These are phyloP conservation scores for Lepidium aucheri DNA, from an alignment of 345 rosid species.

Conservation along the genomic window DNA sequence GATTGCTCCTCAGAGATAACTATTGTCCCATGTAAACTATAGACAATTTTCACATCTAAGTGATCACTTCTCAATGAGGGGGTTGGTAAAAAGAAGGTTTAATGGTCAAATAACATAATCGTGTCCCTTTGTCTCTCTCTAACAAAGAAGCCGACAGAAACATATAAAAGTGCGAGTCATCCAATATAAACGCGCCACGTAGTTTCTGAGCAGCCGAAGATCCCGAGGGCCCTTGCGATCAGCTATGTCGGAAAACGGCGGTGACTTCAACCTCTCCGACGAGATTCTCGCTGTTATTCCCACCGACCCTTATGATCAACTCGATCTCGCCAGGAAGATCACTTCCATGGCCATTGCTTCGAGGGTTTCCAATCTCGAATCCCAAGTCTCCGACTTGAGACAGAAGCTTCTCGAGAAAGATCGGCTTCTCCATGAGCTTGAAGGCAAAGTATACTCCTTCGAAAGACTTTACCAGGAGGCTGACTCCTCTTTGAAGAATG, in stretches of 20 bases:
- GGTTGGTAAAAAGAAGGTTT: slow-evolving; percentile 5
- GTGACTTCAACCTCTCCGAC: too few relatives aligned
- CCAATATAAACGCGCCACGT: slow-evolving; percentile 23
- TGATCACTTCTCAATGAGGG: neutral
- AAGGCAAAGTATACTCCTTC: slow-evolving; percentile 40
- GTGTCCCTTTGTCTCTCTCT: neutral
- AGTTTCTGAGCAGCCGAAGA: slow-evolving; percentile 4
- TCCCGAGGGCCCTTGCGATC: too few relatives aligned
- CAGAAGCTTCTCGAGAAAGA: too few relatives aligned
- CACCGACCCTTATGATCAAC: too few relatives aligned
- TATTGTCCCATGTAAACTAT: slow-evolving; percentile 28
- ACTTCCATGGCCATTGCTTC: too few relatives aligned
- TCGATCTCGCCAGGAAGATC: too few relatives aligned
- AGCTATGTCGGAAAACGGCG: too few relatives aligned
- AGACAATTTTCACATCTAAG: neutral
- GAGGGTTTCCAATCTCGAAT: too few relatives aligned
- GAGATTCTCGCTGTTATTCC: too few relatives aligned
- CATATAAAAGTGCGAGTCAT: neutral
- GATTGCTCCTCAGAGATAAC: slow-evolving; percentile 19
- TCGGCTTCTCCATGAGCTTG: slow-evolving; percentile 45
- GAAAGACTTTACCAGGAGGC: slow-evolving; percentile 48
- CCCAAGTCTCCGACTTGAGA: too few relatives aligned
- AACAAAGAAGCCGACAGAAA: neutral
- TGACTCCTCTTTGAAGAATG: slow-evolving; percentile 47
- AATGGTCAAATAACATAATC: neutral